A percentile compares a stretch with the other conserved stretches of the same genome.
Evolutionary conservation across 768 basidiomycete genomes (phyloP).

Genomic region (Stropharia rugosoannulata): DNA sequence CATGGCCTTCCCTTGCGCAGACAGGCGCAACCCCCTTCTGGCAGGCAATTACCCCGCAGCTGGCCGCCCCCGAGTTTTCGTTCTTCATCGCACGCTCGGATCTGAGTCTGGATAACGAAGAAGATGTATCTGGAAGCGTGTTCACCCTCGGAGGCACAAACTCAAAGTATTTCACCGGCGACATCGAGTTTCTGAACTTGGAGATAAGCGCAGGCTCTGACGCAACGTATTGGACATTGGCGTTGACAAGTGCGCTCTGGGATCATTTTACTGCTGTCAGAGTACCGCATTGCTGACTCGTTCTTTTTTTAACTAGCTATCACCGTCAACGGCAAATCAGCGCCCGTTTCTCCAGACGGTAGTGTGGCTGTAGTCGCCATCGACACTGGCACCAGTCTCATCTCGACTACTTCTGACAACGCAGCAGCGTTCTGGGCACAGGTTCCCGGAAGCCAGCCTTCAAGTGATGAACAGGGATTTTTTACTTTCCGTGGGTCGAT

Average conservation of each 20-base stretch:
- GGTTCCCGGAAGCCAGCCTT: slow-evolving; percentile 52
- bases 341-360: slow-evolving; percentile 38
- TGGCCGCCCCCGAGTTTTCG: slow-evolving; percentile 53
- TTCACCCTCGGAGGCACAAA: slow-evolving; percentile 73
- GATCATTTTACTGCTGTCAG: not conserved
- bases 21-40: slow-evolving; percentile 63
- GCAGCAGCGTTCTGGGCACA: slow-evolving; percentile 58
- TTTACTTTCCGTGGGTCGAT: slow-evolving; percentile 65
- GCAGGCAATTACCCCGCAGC: slow-evolving; percentile 46
- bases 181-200: slow-evolving; percentile 64
- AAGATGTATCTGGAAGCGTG: slow-evolving; percentile 55
- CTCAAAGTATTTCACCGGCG: slow-evolving; percentile 56
- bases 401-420: slow-evolving; percentile 70
- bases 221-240: slow-evolving; percentile 60
- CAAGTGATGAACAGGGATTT: slow-evolving; percentile 55
- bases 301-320: slow-evolving; percentile 36
- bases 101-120: slow-evolving; percentile 17
- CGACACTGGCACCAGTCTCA: slow-evolving; percentile 91
- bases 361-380: slow-evolving; percentile 62
- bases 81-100: slow-evolving; percentile 61
- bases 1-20: slow-evolving; percentile 55
- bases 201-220: slow-evolving; percentile 20
- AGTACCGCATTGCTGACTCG: not conserved
- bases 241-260: slow-evolving; percentile 37
- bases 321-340: slow-evolving; percentile 52